Evolutionary conservation across 1,139 yeast genomes (phyloP), one percentile per base, ranked within the genome.

Genomic region (Geotrichum aggregatum): DNA sequence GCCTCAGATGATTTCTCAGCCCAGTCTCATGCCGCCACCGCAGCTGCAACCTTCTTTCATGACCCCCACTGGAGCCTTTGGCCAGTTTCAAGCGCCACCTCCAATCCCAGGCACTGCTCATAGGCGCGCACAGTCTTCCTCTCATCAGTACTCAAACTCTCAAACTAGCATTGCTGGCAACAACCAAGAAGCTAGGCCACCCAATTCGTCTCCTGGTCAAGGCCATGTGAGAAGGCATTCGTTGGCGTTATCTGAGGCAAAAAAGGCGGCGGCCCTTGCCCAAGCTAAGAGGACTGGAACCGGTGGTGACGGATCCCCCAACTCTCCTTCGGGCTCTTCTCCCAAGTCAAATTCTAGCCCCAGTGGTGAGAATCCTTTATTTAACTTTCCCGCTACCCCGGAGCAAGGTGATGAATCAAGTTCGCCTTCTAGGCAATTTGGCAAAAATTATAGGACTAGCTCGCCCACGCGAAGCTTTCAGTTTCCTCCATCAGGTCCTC

Each of bases 161-260:
- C 41, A 34, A 44, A 33, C 24, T 13, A 22, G 45, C 19, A 56
- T 64, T 65, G 39, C 61, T 63, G 11, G 66, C 61, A 66, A 69
- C 61, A 34, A 59, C 56, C 51, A 49, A 33, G 44, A 40, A 21
- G n/a, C 30, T 7, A 3, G 36, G 5, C 43, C 41, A 5, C 2
- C 41, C 41, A 30, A 30, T 50, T 38, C 52, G 18, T 52, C 53
- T 47, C 54, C 55, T 6, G 28, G 28, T 24, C 62, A 70, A 53
- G 96, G 97, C 38, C 98, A 92, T 66, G 75, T 77, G 48, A 82
- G 98, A 71, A 80, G 98, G 68, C 98, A 92, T 66, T 89, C 97
- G 0, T 73, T 92, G 57, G 98, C 96, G 1, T 75, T 92, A 55
- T 84, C 84, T 54, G 98, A 92, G 69, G 98, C 98, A n/a, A 91